Evolutionary conservation across 257 asterid genomes (phyloP), one percentile per base, ranked within the genome.

Genomic region (Capsicum pubescens): DNA sequence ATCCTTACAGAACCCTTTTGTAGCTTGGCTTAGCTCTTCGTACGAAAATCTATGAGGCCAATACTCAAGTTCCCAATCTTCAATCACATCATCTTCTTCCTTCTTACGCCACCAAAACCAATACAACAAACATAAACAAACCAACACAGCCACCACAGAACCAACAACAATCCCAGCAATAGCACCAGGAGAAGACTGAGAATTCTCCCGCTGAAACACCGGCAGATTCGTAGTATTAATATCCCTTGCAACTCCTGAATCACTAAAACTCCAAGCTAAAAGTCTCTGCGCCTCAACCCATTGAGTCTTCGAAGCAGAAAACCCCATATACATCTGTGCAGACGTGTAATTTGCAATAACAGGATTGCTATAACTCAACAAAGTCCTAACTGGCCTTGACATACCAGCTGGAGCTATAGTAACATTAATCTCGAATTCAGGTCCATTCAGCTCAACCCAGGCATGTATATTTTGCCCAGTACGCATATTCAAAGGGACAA

Each of bases 11-110:
- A 94, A 93, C 15, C 89, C 91, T 46, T 91, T 86, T 0, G 98
- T 93, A 32, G 95, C 97, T 35, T 59, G 67, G 54, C 77, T 84
- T 8, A 94, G 92, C 86, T 94, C 97, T 71, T 89, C 93, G 6
- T 91, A 91, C 0, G 98, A 93, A 81, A 89, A 92, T 61, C 95
- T 88, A 76, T 93, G 98, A 54, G 98, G 98, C 97, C 98, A 94
- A 84, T 88, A 93, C 85, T 94, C 98, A 83, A 92, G 90, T 85
- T 94, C 97, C 98, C 97, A 94, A 85, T 94, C 98, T 86, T 94
- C 98, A 39, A 93, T 88, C 11, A 78, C 91, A 64, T 92, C 95
- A 11, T 91, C 94, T 9, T 92, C 96, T 69, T 88, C 89, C 72
- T 60, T 79, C 8, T 26, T 83, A 13, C 48, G 42, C 69, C 82